These are phyloP conservation scores for Prorocentrum cordatum DNA, from an alignment of 169 alveolate genomes.

Conservation along the genomic window DNA sequence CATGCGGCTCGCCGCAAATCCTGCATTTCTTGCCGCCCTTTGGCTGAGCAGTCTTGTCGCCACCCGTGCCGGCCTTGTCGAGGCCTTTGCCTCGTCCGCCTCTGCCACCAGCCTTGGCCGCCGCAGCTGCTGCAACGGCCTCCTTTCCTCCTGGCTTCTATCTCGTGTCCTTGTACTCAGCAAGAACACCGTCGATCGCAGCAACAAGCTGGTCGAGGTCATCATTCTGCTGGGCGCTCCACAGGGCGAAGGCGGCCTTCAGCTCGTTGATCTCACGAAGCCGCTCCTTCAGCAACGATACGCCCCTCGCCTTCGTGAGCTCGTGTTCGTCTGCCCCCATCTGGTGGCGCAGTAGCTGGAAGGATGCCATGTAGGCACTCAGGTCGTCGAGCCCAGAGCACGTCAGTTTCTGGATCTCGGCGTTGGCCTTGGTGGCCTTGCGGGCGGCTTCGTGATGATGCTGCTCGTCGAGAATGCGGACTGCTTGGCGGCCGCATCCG, in stretches of 20 bases:
- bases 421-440: not conserved
- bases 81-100: no score
- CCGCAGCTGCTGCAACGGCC: no score
- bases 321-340: not conserved
- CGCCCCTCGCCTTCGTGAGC: not conserved
- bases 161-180: not conserved
- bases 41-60: no score
- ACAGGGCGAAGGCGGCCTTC: not conserved
- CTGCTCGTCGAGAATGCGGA: not conserved
- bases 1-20: no score
- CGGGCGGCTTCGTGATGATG: not conserved
- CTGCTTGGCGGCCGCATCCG: conserved; percentile 7
- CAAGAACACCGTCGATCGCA: not conserved
- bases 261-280: not conserved
- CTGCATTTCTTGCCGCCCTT: no score
- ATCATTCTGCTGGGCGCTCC: not conserved
- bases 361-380: not conserved
- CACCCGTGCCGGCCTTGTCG: no score
- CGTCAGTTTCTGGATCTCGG: conserved; percentile 8
- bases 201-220: not conserved
- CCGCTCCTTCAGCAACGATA: not conserved
- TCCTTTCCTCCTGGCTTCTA: no score
- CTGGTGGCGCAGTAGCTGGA: not conserved
- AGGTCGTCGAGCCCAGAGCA: not conserved
- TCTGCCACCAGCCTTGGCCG: no score